Percentiles rank a stretch among this genome's conserved stretches.
Evolutionary conservation across 2,329 filamentous ascomycete genomes (phyloP).

Genomic region (Aureobasidium sp.): DNA sequence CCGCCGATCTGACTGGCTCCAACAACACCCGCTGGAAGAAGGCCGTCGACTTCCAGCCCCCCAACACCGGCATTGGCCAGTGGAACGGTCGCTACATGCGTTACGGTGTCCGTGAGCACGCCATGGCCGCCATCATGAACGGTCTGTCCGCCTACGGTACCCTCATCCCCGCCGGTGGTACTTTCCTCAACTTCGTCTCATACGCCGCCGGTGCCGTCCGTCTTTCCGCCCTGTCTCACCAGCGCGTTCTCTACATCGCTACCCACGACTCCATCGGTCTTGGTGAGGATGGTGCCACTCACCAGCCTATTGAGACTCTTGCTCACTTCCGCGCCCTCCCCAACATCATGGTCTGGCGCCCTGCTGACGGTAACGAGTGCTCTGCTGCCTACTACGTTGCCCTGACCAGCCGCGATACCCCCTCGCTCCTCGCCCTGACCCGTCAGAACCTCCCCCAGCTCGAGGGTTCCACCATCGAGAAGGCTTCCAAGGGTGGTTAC

Average conservation of each 20-base stretch:
- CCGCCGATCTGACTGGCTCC: constrained; percentile 94
- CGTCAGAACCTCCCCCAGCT: constrained; percentile 98
- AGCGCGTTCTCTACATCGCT: constrained; percentile 89
- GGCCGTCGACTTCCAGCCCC: constrained; percentile 94
- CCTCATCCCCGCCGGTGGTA: constrained; percentile 86
- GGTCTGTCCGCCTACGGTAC: constrained; percentile 93
- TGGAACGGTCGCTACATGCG: constrained; percentile 87
- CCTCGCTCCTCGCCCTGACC: constrained; percentile 87
- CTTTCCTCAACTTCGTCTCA: constrained; percentile 99
- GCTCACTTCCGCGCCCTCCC: constrained; percentile 97
- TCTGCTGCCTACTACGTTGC: constrained; percentile 96
- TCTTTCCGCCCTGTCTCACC: constrained; percentile 82
- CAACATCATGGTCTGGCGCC: constrained; percentile 99
- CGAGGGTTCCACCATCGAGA: constrained; percentile 84
- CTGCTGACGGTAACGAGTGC: constrained; percentile 96
- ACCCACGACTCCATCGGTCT: constrained; percentile 99
- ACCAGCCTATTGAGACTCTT: constrained; percentile 98
- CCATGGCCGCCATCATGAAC: constrained; percentile 89
- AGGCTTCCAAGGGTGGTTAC: constrained; percentile 92
- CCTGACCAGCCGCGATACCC: constrained; percentile 80
- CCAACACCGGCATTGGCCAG: constrained; percentile 74
- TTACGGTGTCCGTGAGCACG: constrained; percentile 88
- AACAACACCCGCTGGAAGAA: constrained; percentile 99
- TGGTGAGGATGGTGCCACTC: constrained; percentile 95
- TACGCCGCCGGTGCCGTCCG: constrained; percentile 94